Conservation (phyloP, 2,329 filamentous ascomycete genomes). For the Teratosphaeria destructans region DNA sequence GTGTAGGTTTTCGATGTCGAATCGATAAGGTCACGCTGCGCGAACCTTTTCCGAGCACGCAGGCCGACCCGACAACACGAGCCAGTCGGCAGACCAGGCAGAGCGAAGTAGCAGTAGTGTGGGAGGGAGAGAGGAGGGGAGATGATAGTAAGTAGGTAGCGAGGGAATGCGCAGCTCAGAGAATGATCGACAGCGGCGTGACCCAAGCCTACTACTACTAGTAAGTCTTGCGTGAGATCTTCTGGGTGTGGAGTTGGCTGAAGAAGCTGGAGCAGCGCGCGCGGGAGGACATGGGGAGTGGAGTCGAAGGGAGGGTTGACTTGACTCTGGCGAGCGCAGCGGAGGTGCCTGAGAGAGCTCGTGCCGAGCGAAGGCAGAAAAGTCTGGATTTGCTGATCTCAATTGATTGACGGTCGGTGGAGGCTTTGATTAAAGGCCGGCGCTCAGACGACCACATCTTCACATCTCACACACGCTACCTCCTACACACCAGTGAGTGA, state of each 20-base stretch:
- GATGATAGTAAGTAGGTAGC: background rate
- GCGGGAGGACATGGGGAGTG: background rate
- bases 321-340: background rate
- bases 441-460: too few species aligned
- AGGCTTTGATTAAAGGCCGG: background rate
- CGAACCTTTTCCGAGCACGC: background rate
- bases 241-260: background rate
- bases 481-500: too few species aligned
- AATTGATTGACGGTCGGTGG: background rate
- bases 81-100: background rate
- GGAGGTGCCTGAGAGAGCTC: background rate
- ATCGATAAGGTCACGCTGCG: background rate
- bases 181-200: background rate
- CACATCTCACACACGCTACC: too few species aligned
- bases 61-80: background rate
- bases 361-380: background rate
- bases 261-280: background rate
- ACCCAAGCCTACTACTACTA: background rate
- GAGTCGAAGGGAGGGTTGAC: background rate
- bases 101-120: too few species aligned
- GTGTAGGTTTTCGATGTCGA: background rate
- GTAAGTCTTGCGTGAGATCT: background rate
- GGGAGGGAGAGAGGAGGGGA: background rate
- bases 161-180: background rate
- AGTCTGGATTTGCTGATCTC: background rate